Conservation (phyloP, 169 alveolate species). For the Plasmodium yoelii region DNA sequence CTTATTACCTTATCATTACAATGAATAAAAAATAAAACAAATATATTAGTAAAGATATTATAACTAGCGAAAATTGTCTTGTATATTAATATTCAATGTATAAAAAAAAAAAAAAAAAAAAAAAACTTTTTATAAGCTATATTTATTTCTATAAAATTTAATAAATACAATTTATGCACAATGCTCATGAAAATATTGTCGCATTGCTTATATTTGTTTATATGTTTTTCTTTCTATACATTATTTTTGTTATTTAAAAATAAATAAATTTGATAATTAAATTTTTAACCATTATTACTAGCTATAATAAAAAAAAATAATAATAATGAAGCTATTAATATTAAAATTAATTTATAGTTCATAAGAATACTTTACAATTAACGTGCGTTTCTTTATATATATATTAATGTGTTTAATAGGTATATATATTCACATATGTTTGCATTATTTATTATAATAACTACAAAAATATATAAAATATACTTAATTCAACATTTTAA, state of each 20-base stretch:
- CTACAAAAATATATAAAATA: slow-evolving; percentile 12
- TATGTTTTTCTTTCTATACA: too few species aligned
- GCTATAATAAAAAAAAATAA: too few species aligned
- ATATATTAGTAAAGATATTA: neutral
- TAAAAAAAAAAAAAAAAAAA: too few species aligned
- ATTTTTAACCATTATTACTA: too few species aligned
- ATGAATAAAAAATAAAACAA: slow-evolving; percentile 16
- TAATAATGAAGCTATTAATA: neutral
- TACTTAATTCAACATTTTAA: neutral
- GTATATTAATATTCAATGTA: too few species aligned
- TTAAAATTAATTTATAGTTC: slow-evolving; percentile 18
- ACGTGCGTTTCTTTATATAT: slow-evolving; percentile 4
- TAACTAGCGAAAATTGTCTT: neutral
- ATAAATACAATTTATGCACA: too few species aligned
- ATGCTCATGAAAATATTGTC: too few species aligned
- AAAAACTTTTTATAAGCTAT: too few species aligned
- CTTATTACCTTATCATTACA: slow-evolving; percentile 51
- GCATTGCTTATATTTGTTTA: too few species aligned
- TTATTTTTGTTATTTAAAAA: too few species aligned
- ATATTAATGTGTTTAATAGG: neutral
- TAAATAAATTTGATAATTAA: too few species aligned
- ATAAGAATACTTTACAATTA: slow-evolving; percentile 2
- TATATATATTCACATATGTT: slow-evolving; percentile 3
- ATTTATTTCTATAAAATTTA: too few species aligned
- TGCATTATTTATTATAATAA: slow-evolving; percentile 14